Base-by-base conservation (phyloP, 768 basidiomycete species). In the Lentinula sp. region DNA sequence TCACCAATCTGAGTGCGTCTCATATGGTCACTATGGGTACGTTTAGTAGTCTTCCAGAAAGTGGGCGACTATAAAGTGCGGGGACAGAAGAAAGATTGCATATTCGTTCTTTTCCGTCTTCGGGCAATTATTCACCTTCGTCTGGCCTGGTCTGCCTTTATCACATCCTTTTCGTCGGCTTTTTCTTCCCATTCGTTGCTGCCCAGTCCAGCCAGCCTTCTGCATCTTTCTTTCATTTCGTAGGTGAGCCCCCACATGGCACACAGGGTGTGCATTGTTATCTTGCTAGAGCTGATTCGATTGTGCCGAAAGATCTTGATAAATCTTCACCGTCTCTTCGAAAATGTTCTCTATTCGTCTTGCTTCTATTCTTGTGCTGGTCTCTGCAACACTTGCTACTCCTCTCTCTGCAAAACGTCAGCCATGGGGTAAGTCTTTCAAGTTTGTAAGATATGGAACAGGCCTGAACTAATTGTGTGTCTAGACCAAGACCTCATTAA, bases 131-230 rank as follows among this genome's bases (percentile, higher is more conserved):
- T 18, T 49, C 41, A 35, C 48, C 8, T 60, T 52, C 50, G 16
- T 52, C 20, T 60, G 59, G 59, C 59, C 59, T 52, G 59, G 59
- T 60, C 48, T 28, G 59, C 59, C 59, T 35, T 60, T 41, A 6
- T 20, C 10, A 28, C 18, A 23, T 36, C 42, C 35, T 43, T 58
- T 58, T 58, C 57, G 45, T 50, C 49, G 46, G 36, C 18, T 41
- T 48, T 32, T 42, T 28, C n/a, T 60, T 41, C 50, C 53, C 16
- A 37, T 59, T 50, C 37, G 49, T 51, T 35, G 37, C 48, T 60
- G 59, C 59, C 46, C 59, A 60, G 59, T 46, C 37, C 58, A 46
- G 58, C 53, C 48, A 18, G 52, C n/a, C 39, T 51, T 6, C 15
- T 41, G 5, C 15, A 8, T 33, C 9, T 2, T 23, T 33, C 2